Percentiles rank a stretch among this genome's conserved stretches.
Evolutionary conservation across 2,329 filamentous ascomycete genomes (phyloP).

Genomic region (Cordyceps fumosorosea): DNA sequence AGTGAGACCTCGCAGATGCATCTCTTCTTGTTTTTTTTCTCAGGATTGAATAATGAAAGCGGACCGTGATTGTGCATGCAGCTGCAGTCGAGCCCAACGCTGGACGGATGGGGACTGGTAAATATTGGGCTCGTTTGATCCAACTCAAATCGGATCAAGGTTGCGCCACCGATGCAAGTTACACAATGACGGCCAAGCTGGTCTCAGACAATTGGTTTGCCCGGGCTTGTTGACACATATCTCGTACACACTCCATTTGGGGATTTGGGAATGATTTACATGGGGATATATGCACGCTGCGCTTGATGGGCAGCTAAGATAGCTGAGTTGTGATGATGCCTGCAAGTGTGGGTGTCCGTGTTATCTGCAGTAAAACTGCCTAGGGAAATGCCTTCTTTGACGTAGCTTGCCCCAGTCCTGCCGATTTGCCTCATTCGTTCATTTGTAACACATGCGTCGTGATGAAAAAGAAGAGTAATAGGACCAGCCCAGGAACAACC

Average conservation of each 20-base stretch:
- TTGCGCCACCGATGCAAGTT: background rate
- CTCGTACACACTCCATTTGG: too few relatives aligned
- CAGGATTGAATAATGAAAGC: background rate
- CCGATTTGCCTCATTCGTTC: background rate
- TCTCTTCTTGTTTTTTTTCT: background rate
- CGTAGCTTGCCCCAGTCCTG: background rate
- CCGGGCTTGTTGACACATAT: too few relatives aligned
- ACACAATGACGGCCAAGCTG: too few relatives aligned
- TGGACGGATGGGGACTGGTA: background rate
- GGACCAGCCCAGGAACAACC: background rate
- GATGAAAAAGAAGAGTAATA: background rate
- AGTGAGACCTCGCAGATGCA: background rate
- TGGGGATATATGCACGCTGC: background rate
- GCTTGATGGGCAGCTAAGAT: background rate
- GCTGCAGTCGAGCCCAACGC: background rate
- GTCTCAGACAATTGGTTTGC: too few relatives aligned
- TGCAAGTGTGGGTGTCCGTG: background rate
- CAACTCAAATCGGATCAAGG: background rate
- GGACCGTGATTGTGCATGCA: background rate
- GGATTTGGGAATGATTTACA: too few relatives aligned
- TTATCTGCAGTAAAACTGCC: conserved; percentile 2
- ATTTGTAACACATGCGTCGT: conserved; percentile 2
- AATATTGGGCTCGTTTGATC: background rate
- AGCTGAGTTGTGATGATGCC: background rate
- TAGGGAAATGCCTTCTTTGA: background rate